These are phyloP conservation scores for Aspergillus biplanus DNA, from an alignment of 495 filamentous ascomycete species.

Conservation along the genomic window DNA sequence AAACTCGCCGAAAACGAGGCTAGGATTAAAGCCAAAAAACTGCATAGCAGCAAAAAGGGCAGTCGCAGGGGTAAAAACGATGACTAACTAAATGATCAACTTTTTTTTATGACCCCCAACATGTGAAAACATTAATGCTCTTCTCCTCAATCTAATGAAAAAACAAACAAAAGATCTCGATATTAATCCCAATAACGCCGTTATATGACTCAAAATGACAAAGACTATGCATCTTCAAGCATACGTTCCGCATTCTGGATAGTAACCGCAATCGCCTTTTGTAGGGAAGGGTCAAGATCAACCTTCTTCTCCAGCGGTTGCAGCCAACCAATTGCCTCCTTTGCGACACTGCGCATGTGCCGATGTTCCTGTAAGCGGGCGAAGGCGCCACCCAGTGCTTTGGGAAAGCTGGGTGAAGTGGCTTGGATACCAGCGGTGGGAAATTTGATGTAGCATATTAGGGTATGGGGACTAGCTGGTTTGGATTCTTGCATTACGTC, in stretches of 20 bases:
- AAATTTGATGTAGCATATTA: conserved; percentile 71
- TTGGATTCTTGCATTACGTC: conserved; percentile 61
- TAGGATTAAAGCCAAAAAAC: conserved; percentile 76
- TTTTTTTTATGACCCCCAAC: conserved; percentile 27
- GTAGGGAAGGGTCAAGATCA: conserved; percentile 67
- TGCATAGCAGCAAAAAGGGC: conserved; percentile 78
- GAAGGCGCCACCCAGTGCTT: conserved; percentile 66
- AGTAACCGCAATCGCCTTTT: conserved; percentile 65
- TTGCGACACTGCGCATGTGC: conserved; percentile 46
- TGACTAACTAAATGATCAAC: conserved; percentile 37
- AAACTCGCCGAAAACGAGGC: conserved; percentile 71
- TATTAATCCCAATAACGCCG: conserved; percentile 24
- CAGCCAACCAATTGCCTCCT: conserved; percentile 63
- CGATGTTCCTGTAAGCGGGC: conserved; percentile 55
- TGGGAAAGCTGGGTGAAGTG: conserved; percentile 71
- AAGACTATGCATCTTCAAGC: conserved; percentile 28
- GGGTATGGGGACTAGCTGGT: conserved; percentile 60
- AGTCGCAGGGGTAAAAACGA: conserved; percentile 58
- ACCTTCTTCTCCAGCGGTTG: conserved; percentile 55
- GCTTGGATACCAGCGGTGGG: conserved; percentile 67
- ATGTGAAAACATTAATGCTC: conserved; percentile 16
- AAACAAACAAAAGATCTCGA: not conserved
- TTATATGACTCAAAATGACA: conserved; percentile 7
- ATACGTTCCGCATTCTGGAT: conserved; percentile 44
- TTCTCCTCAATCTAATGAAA: conserved; percentile 7